Evolutionary conservation across 2,329 filamentous ascomycete genomes (phyloP), one percentile per base, ranked within the genome.

Genomic region (Spiromastix sp.): DNA sequence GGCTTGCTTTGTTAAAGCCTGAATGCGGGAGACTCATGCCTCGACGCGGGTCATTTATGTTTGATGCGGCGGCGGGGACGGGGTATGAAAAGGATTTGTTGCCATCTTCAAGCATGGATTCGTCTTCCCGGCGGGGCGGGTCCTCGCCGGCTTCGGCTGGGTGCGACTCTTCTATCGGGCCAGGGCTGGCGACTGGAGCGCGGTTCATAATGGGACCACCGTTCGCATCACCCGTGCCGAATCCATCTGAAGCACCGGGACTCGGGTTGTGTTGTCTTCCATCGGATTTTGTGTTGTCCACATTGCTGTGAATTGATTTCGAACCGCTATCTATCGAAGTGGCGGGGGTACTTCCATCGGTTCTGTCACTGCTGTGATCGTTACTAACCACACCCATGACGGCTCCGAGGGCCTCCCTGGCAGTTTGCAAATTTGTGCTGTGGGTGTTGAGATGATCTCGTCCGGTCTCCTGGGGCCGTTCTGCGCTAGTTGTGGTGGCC

Each of bases 71-170:
- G 40, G 67, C 60, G n/a, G 73, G 74, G 34, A 74, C 71, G 5
- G 75, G 75, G 52, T 77, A 79, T n/a, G 75, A 77, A 46, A 75
- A 74, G 7, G 75, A 66, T 48, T 76, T 75, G 46, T 67, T 71
- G 34, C 47, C 50, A 42, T 61, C 59, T 20, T 52, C 49, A 12
- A 56, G 51, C 21, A 61, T 52, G 15, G 63, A 60, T 9, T 48
- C 46, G 22, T 56, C 50, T 26, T 53, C 55, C 21, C 57, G 53
- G 36, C 56, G 54, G 22, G 51, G 56, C 30, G 51, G 48, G 37
- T 59, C 59, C 37, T 64, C 59, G 36, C 59, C 60, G n/a, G n/a
- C n/a, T 48, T 66, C 60, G 30, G 63, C 55, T 11, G 58, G 60
- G 29, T 48, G 48, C 2, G 55, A 54, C 12, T 67, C 65, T 30